Evolutionary conservation across 345 rosid species (phyloP).

Genomic region (Leavenworthia alabamica): DNA sequence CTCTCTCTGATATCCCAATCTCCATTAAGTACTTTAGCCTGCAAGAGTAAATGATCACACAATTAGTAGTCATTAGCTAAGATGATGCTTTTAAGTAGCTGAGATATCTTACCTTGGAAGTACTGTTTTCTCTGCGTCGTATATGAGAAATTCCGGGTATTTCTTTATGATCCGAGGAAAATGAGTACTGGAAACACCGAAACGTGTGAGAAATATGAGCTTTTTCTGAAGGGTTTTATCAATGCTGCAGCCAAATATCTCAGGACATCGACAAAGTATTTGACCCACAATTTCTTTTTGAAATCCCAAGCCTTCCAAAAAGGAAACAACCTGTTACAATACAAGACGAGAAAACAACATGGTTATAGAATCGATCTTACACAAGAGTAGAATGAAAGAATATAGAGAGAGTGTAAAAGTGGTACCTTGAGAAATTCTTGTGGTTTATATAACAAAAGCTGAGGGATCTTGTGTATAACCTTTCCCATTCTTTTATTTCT

Average conservation of each 20-base stretch:
- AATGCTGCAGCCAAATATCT: slow-evolving; percentile 56
- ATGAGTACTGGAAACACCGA: slow-evolving; percentile 53
- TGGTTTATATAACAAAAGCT: slow-evolving; percentile 64
- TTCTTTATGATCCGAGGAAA: slow-evolving; percentile 66
- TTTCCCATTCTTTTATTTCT: slow-evolving; percentile 57
- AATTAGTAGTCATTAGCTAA: neutral
- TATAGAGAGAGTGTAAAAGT: neutral
- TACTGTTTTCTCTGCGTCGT: slow-evolving; percentile 48
- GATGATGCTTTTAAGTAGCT: neutral
- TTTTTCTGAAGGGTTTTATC: slow-evolving; percentile 63
- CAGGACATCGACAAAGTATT: slow-evolving; percentile 74
- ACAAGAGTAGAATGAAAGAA: neutral
- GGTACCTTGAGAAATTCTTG: slow-evolving; percentile 57
- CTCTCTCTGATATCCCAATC: slow-evolving; percentile 56
- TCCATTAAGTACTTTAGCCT: slow-evolving; percentile 67
- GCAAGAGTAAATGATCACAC: slow-evolving; percentile 8
- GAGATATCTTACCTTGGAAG: slow-evolving; percentile 64
- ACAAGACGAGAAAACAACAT: neutral
- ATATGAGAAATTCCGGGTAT: slow-evolving; percentile 78
- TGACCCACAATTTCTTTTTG: slow-evolving; percentile 47
- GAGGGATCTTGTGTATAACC: slow-evolving; percentile 74
- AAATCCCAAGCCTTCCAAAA: slow-evolving; percentile 64
- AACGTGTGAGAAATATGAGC: slow-evolving; percentile 45
- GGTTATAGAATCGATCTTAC: neutral
- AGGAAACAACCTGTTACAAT: slow-evolving; percentile 53